A percentile compares a stretch with the other conserved stretches of the same genome.
Conservation (phyloP, 148 eudicot species). For the Vaccinium darrowii region DNA sequence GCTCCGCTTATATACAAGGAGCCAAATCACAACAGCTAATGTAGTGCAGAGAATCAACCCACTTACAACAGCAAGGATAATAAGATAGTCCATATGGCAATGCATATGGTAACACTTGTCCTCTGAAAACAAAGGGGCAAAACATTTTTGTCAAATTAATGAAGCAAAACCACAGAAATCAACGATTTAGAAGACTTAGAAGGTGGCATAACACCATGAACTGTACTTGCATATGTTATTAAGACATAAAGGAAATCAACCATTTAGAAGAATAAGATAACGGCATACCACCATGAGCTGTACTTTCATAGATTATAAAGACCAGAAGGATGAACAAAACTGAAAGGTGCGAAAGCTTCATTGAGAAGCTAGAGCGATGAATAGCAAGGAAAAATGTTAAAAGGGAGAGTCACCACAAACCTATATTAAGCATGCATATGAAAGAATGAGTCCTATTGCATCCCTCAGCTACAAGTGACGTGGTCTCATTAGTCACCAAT, state of each 20-base stretch:
- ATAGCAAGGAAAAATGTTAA: not conserved
- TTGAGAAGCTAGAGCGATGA: not conserved
- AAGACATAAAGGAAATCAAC: not conserved
- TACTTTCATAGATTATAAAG: not conserved
- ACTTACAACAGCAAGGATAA: slow-evolving; percentile 79
- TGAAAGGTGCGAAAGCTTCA: not conserved
- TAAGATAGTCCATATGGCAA: slow-evolving; percentile 68
- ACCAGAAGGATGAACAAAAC: not conserved
- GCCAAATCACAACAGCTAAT: slow-evolving; percentile 68
- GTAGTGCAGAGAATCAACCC: slow-evolving; percentile 75
- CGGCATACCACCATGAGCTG: not conserved
- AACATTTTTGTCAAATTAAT: slow-evolving; percentile 12
- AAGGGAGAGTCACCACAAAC: slow-evolving; percentile 28
- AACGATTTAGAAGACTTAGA: not conserved
- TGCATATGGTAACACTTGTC: slow-evolving; percentile 58
- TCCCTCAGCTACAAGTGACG: slow-evolving; percentile 38
- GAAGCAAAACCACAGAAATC: not conserved
- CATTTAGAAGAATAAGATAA: not conserved
- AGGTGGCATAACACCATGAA: not conserved
- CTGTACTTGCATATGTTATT: not conserved
- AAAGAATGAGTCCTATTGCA: slow-evolving; percentile 58
- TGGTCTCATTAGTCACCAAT: slow-evolving; percentile 36
- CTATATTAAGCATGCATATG: slow-evolving; percentile 62
- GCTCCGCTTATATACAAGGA: slow-evolving; percentile 69
- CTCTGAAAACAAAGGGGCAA: slow-evolving; percentile 34